Evolutionary conservation across 805 yeast genomes (phyloP).

Genomic region (Sugiyamaella floridensis): DNA sequence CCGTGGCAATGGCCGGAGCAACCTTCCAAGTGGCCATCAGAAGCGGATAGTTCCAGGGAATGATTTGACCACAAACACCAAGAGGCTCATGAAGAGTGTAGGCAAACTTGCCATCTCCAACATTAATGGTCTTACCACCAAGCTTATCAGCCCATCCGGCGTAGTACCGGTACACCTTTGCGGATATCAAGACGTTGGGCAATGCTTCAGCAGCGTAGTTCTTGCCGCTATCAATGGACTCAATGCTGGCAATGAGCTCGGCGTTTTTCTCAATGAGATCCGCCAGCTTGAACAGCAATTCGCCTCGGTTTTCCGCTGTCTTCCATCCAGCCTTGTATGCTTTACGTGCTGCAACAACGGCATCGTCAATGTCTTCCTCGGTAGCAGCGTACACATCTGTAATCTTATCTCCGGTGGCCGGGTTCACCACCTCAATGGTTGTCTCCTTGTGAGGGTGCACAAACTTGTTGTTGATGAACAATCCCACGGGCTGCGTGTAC

Average conservation of each 20-base stretch:
- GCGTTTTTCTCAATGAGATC: conserved; percentile 67
- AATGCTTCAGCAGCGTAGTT: conserved; percentile 32
- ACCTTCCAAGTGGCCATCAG: conserved; percentile 75
- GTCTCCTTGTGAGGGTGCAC: conserved; percentile 42
- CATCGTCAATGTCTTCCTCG: conserved; percentile 68
- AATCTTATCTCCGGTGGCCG: conserved; percentile 46
- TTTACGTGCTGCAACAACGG: conserved; percentile 75
- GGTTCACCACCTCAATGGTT: conserved; percentile 48
- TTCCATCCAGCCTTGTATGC: conserved; percentile 42
- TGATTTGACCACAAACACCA: conserved; percentile 61
- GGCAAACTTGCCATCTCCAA: conserved; percentile 52
- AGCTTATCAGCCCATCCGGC: conserved; percentile 75
- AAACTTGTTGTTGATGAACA: conserved; percentile 79
- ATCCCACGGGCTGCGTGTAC: conserved; percentile 76
- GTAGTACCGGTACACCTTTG: conserved; percentile 52
- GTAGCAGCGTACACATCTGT: conserved; percentile 64
- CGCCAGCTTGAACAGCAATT: conserved; percentile 62
- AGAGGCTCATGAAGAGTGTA: conserved; percentile 63
- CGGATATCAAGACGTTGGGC: conserved; percentile 28
- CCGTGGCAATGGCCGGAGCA: conserved; percentile 78
- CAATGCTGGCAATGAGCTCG: conserved; percentile 71
- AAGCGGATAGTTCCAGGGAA: conserved; percentile 70
- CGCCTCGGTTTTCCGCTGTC: conserved; percentile 40
- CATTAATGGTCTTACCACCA: conserved; percentile 54
- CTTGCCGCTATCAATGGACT: conserved; percentile 87